These are phyloP conservation scores for Passalora sequoiae DNA, from an alignment of 2,329 filamentous ascomycete species.

Conservation along the genomic window DNA sequence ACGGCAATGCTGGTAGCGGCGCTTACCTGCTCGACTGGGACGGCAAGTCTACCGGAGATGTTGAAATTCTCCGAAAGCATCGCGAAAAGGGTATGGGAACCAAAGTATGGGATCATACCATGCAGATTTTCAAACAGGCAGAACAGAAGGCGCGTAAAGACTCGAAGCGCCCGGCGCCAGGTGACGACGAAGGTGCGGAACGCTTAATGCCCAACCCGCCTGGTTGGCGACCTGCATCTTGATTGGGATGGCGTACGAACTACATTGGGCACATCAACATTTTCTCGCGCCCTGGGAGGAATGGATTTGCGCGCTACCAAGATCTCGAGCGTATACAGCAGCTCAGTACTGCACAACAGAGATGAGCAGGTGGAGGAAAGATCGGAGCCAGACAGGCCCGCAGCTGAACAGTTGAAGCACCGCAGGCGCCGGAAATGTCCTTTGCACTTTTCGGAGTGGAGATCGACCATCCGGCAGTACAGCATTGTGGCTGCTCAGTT, in stretches of 20 bases:
- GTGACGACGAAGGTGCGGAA: conserved; percentile 25
- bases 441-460: too few relatives aligned
- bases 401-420: too few relatives aligned
- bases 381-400: too few relatives aligned
- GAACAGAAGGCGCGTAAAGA: conserved; percentile 23
- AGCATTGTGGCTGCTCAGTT: too few relatives aligned
- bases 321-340: too few relatives aligned
- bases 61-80: conserved; percentile 30
- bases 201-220: conserved; percentile 26
- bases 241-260: not conserved
- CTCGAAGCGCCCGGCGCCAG: conserved; percentile 26
- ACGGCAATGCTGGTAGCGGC: conserved; percentile 33
- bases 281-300: too few relatives aligned
- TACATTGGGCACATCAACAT: too few relatives aligned
- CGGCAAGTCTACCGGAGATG: conserved; percentile 33
- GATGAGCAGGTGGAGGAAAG: too few relatives aligned
- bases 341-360: too few relatives aligned
- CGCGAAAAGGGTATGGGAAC: conserved; percentile 29
- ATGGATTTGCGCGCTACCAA: too few relatives aligned
- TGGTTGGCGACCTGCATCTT: conserved; percentile 19
- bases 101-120: conserved; percentile 36
- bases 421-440: too few relatives aligned
- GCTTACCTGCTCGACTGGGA: conserved; percentile 38
- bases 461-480: too few relatives aligned
- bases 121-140: conserved; percentile 31